phyloP scores from a whole-genome alignment of 345 rosid species.

The Populus alba region DNA sequence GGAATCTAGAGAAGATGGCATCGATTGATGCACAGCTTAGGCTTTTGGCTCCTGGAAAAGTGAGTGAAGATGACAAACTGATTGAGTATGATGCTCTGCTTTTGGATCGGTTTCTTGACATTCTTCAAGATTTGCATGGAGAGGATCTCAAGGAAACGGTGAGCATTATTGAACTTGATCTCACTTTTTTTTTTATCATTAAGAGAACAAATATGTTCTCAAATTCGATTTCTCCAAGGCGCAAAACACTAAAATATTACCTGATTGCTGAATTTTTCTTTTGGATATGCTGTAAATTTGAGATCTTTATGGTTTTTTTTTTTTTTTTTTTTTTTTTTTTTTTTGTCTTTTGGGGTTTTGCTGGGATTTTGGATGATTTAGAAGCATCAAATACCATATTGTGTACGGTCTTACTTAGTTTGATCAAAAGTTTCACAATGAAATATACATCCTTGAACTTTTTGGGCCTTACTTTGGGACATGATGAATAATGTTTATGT shows the following conservation, averaged over 20 bases:
- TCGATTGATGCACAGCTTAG: constrained; percentile 96
- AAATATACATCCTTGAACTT: neutral
- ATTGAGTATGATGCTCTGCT: constrained; percentile 94
- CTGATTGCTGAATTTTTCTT: too few species aligned
- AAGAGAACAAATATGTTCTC: neutral
- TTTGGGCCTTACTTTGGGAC: constrained; percentile 26
- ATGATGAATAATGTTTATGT: constrained; percentile 33
- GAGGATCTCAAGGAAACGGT: constrained; percentile 96
- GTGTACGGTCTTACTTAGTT: neutral
- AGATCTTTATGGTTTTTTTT: neutral
- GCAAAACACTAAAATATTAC: neutral
- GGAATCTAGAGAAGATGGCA: constrained; percentile 82
- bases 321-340: neutral
- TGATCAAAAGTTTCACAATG: neutral
- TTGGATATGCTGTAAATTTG: neutral
- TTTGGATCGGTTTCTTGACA: constrained; percentile 93
- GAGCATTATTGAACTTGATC: neutral
- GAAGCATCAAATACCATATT: neutral
- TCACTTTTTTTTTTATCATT: neutral
- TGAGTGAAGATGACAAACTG: constrained; percentile 93
- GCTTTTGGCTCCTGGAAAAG: constrained; percentile 72
- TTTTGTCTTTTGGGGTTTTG: neutral
- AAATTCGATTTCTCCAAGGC: neutral
- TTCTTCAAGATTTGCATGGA: constrained; percentile 91
- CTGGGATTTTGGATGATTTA: neutral